Percentiles rank a stretch among this genome's conserved stretches.
These are phyloP conservation scores for Monoraphidium neglectum DNA, from an alignment of 139 green algal species.

Conservation along the genomic window DNA sequence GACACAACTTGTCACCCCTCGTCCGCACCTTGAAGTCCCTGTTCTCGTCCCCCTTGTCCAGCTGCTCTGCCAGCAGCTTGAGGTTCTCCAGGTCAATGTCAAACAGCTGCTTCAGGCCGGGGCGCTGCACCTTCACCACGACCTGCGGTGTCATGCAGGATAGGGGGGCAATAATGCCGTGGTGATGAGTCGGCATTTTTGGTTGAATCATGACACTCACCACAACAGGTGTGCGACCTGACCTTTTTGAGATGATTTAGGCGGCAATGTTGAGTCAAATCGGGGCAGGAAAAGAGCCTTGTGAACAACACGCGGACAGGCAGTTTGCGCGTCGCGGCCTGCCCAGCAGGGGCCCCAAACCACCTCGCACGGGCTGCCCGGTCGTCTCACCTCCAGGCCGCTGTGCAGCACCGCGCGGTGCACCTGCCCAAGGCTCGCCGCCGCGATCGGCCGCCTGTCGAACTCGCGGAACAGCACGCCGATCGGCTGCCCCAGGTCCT, in stretches of 20 bases:
- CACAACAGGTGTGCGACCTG: too few relatives aligned
- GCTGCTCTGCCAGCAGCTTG: constrained; percentile 78
- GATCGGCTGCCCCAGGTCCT: constrained; percentile 75
- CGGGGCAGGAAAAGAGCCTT: neutral
- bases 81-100: constrained; percentile 98
- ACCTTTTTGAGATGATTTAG: too few relatives aligned
- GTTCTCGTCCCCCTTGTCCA: constrained; percentile 86
- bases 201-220: too few relatives aligned
- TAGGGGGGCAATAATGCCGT: too few relatives aligned
- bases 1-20: too few relatives aligned
- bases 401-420: constrained; percentile 68
- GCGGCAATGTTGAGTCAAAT: neutral
- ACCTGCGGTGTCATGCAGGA: too few relatives aligned
- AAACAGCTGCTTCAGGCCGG: constrained; percentile 84
- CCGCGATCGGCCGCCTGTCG: constrained; percentile 88
- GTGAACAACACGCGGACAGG: too few relatives aligned
- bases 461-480: constrained; percentile 77
- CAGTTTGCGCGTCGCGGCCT: too few relatives aligned
- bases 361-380: too few relatives aligned
- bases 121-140: constrained; percentile 99
- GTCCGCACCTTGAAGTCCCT: constrained; percentile 55
- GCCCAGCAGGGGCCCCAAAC: too few relatives aligned
- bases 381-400: constrained; percentile 72
- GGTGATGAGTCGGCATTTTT: too few relatives aligned
- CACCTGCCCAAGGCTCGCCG: constrained; percentile 91